Conservation (phyloP, 2,329 filamentous ascomycete genomes). For the Thielaviopsis punctulata region DNA sequence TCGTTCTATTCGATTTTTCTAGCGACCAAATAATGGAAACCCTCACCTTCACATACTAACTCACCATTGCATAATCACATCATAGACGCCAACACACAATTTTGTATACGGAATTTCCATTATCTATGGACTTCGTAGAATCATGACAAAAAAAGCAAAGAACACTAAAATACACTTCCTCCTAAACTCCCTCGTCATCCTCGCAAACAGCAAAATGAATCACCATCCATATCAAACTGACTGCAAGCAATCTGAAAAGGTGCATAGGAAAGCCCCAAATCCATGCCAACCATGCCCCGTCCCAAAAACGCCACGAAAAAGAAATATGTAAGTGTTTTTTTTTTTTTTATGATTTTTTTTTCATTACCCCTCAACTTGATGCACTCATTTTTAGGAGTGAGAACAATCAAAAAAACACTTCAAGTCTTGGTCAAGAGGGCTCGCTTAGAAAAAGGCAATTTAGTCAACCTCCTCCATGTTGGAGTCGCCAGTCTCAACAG, state of each 20-base stretch:
- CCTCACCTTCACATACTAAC: too few species aligned
- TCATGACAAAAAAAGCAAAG: slow-evolving; percentile 4
- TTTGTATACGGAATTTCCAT: slow-evolving; percentile 5
- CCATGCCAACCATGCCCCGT: slow-evolving; percentile 5
- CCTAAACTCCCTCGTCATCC: neutral
- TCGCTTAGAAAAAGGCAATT: slow-evolving; percentile 15
- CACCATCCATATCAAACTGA: neutral
- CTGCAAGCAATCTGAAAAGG: neutral
- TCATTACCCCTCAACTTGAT: neutral
- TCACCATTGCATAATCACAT: too few species aligned
- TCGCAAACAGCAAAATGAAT: neutral
- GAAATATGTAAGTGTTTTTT: slow-evolving; percentile 1
- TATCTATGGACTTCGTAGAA: slow-evolving; percentile 5
- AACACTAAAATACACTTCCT: slow-evolving; percentile 5
- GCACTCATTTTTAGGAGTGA: neutral
- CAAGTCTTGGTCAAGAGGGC: neutral
- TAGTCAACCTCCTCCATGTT: slow-evolving; percentile 99
- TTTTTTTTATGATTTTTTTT: slow-evolving; percentile 10
- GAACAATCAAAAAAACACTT: neutral
- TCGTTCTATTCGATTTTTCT: too few species aligned
- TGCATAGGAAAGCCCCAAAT: neutral
- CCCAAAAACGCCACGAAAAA: slow-evolving; percentile 7
- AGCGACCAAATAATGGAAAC: too few species aligned
- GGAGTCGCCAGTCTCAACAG: slow-evolving; percentile 59
- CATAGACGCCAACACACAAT: too few species aligned